Evolutionary conservation across 2,329 filamentous ascomycete species (phyloP), one percentile per base, ranked within the genome.

Genomic region (Didymella pomorum): DNA sequence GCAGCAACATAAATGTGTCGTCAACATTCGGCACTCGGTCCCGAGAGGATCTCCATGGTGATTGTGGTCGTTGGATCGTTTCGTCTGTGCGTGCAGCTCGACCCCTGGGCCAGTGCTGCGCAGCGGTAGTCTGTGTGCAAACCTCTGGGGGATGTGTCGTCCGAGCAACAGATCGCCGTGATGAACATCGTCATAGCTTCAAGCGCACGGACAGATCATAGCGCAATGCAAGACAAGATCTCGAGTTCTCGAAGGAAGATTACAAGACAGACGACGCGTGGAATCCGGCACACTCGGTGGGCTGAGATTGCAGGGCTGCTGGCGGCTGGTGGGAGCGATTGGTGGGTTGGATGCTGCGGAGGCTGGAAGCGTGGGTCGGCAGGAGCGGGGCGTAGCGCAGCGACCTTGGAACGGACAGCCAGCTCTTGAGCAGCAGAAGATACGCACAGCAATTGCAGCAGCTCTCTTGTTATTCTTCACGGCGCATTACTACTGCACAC

Each of bases 131-230:
- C 56, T 58, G 56, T 53, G 56, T 48, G 31, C 11, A 31, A 31
- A 31, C 16, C 16, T 43, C 37, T 21, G 56, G 49, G 56, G 56
- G 49, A 58, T 53, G 21, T 58, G 56, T 58, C 49, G 50, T 33
- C 49, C 6, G 39, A 53, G 55, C 55, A 48, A 58, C 55, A 39
- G 49, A 58, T 49, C 26, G 48, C 11, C 33, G 42, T 14, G 42
- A 31, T 18, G 51, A 52, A 57, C 42, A 33, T 20, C 47, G 49
- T 52, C 48, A 52, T 43, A 43, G 43, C 48, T 33, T 9, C 10
- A 18, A 14, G 33, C 25, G 26, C 47, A 37, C 33, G 33, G 44
- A 31, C 28, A 23, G 18, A 3, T 10, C 23, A 48, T 39, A 20
- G 35, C 35, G 35, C n/a, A 39, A 4, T 39, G 2, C 9, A 20